phyloP scores from a whole-genome alignment of 345 rosid species.

The Murraya paniculata region DNA sequence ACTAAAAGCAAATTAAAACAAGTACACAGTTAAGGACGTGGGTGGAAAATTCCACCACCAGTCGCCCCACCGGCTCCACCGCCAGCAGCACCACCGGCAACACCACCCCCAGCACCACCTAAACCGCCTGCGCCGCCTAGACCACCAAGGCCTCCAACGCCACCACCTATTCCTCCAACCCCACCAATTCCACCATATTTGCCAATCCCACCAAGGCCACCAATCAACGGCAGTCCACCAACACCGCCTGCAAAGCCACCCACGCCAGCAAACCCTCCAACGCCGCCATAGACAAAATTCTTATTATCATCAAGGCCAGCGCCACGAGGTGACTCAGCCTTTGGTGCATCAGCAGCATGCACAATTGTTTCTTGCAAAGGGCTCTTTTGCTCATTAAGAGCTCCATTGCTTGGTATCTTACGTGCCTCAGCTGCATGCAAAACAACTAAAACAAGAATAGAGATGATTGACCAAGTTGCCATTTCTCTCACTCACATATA shows the following conservation, averaged over 20 bases:
- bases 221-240: conserved; percentile 53
- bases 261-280: conserved; percentile 71
- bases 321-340: conserved; percentile 35
- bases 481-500: conserved; percentile 9
- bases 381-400: conserved; percentile 11
- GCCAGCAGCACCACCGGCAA: conserved; percentile 20
- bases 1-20: background rate
- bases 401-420: conserved; percentile 23
- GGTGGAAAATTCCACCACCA: conserved; percentile 26
- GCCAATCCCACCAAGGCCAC: conserved; percentile 50
- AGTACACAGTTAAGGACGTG: conserved; percentile 13
- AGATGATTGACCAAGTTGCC: conserved; percentile 14
- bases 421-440: conserved; percentile 38
- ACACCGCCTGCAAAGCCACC: conserved; percentile 67
- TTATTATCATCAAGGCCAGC: conserved; percentile 52
- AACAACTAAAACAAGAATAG: conserved; percentile 24
- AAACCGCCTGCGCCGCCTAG: conserved; percentile 30
- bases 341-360: conserved; percentile 35
- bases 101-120: conserved; percentile 24
- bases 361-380: conserved; percentile 26
- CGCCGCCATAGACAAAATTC: conserved; percentile 55
- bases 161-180: conserved; percentile 56
- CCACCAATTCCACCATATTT: conserved; percentile 54
- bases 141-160: conserved; percentile 53
- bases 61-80: conserved; percentile 26